These are phyloP conservation scores for Thoreauomyces humboldtii DNA, from an alignment of 192 early-diverging fungal genomes.

Conservation along the genomic window DNA sequence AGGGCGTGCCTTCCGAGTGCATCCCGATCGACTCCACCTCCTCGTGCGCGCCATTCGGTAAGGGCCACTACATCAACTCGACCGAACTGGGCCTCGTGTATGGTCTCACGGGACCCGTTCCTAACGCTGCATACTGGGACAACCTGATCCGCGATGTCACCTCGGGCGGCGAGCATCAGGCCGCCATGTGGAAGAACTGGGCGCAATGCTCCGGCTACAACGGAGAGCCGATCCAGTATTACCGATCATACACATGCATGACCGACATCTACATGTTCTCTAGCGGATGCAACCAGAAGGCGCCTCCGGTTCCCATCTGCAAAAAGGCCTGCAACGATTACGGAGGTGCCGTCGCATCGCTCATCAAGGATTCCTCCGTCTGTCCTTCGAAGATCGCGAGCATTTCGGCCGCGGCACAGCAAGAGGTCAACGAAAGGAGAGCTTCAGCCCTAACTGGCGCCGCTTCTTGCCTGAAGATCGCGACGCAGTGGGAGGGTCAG, in stretches of 20 bases:
- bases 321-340: constrained; percentile 34
- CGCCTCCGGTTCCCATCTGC: constrained; percentile 16
- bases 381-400: constrained; percentile 28
- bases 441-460: constrained; percentile 18
- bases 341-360: constrained; percentile 26
- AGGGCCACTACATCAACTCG: constrained; percentile 45
- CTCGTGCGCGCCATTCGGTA: constrained; percentile 41
- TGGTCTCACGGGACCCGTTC: constrained; percentile 28
- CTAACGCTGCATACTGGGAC: constrained; percentile 38
- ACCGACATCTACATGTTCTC: constrained; percentile 46
- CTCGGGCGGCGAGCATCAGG: constrained; percentile 34
- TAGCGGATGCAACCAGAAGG: constrained; percentile 35
- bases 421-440: constrained; percentile 24
- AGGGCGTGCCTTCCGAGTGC: constrained; percentile 38
- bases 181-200: constrained; percentile 37
- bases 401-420: neutral
- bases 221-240: constrained; percentile 49
- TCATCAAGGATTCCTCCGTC: constrained; percentile 26
- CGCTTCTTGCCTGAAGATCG: constrained; percentile 12
- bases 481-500: neutral
- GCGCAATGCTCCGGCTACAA: constrained; percentile 41
- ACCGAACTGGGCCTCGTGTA: constrained; percentile 42
- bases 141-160: constrained; percentile 28
- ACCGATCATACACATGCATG: constrained; percentile 43
- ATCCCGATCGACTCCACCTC: constrained; percentile 35